Percentiles rank a stretch among this genome's conserved stretches.
Conservation (phyloP, 2,329 filamentous ascomycete species). For the Sphaerostilbella broomeana region DNA sequence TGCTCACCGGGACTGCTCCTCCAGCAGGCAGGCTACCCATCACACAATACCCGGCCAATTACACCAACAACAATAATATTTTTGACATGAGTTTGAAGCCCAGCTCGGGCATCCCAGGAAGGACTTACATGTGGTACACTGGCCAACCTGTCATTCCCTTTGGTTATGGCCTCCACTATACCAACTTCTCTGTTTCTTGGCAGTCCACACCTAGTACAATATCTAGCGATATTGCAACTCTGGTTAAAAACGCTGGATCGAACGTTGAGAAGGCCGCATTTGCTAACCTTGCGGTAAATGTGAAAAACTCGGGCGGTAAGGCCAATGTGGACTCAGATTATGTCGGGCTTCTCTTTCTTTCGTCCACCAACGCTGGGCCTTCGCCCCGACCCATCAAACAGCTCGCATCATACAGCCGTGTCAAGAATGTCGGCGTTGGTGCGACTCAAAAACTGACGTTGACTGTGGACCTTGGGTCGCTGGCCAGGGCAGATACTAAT, state of each 20-base stretch:
- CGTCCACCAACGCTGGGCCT: constrained; percentile 14
- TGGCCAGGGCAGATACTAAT: constrained; percentile 12
- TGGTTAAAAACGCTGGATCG: constrained; percentile 12
- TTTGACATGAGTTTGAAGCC: constrained; percentile 51
- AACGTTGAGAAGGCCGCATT: constrained; percentile 3
- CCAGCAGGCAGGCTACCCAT: constrained; percentile 49
- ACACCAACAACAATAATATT: constrained; percentile 43
- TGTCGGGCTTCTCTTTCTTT: constrained; percentile 15
- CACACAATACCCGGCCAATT: constrained; percentile 49
- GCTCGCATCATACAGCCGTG: constrained; percentile 15
- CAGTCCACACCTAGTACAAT: constrained; percentile 2
- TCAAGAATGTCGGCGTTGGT: constrained; percentile 11
- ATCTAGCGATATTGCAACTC: constrained; percentile 4
- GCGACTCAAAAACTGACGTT: constrained; percentile 10
- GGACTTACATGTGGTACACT: constrained; percentile 55
- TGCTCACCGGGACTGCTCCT: constrained; percentile 43
- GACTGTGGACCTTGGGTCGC: constrained; percentile 9
- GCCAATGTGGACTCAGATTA: constrained; percentile 14
- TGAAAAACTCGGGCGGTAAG: constrained; percentile 7
- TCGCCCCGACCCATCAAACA: constrained; percentile 13
- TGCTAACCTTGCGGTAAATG: constrained; percentile 7
- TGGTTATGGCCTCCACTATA: constrained; percentile 53
- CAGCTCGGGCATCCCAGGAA: constrained; percentile 38
- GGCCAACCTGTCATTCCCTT: constrained; percentile 45
- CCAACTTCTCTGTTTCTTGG: constrained; percentile 35